Conservation (phyloP, 2,329 filamentous ascomycete genomes). For the Talaromyces verruculosus region DNA sequence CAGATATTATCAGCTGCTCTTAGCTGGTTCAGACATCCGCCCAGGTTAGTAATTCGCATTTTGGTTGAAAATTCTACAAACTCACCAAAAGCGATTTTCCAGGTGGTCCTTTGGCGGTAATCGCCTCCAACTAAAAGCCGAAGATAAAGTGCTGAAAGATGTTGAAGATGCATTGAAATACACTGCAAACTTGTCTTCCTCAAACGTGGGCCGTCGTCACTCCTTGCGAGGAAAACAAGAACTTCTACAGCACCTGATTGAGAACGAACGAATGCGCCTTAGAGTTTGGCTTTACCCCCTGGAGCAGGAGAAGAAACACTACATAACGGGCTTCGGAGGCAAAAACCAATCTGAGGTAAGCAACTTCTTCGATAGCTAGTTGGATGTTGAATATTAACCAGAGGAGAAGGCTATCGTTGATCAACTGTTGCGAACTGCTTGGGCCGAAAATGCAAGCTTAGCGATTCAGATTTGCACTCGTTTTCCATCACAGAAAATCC, state of each 20-base stretch:
- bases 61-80: neutral
- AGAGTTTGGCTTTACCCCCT: conserved; percentile 88
- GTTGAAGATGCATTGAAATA: conserved; percentile 66
- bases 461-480: conserved; percentile 81
- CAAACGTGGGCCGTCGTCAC: conserved; percentile 55
- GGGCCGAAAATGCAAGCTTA: conserved; percentile 79
- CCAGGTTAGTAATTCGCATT: conserved; percentile 52
- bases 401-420: conserved; percentile 52
- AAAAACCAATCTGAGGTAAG: conserved; percentile 44
- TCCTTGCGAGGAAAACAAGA: conserved; percentile 77
- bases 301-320: conserved; percentile 59
- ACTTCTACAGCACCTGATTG: conserved; percentile 74
- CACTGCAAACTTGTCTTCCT: conserved; percentile 60
- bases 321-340: conserved; percentile 47
- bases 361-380: neutral
- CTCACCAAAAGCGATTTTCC: neutral
- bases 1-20: conserved; percentile 82
- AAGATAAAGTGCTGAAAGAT: conserved; percentile 77
- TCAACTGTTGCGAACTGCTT: conserved; percentile 75
- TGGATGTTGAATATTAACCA: neutral
- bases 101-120: conserved; percentile 96
- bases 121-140: conserved; percentile 86
- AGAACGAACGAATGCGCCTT: conserved; percentile 80
- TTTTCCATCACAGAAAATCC: conserved; percentile 72
- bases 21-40: conserved; percentile 80